Base-by-base conservation (phyloP, 805 yeast genomes). In the Danielia oregonensis region DNA sequence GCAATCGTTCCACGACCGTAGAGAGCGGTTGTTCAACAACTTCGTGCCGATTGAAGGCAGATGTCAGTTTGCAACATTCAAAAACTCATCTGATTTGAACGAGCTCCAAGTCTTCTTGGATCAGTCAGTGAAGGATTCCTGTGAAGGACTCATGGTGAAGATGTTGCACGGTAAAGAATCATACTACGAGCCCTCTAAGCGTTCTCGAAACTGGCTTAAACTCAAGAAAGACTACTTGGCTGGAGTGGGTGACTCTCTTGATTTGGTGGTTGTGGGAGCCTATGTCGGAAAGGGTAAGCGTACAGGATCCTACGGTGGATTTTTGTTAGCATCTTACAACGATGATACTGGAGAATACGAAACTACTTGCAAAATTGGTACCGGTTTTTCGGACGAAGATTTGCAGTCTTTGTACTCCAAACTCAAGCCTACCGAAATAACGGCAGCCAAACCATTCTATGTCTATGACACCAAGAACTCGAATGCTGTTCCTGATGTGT, bases 71-170 rank as follows among this genome's bases (percentile, higher is more conserved):
- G 97, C 98, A 1, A 82, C 82, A 4, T 66, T 65, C 37, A 75
- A 82, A 64, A 79, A 85, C 43, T 75, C 95, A 0, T 70, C 82
- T 4, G 80, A 81, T 47, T 59, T 76, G 28, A 79, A 77, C 31
- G 96, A 86, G 42, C 76, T 93, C 31, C 95, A 91, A 57, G 58
- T 59, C 9, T 93, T 89, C 52, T 68, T 93, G 41, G 97, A 93
- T 56, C 86, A 86, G 54, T 82, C 96, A 2, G 86, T 93, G 16
- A 80, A 82, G 49, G 93, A 85, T 50, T 68, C 87, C 11, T 93
- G 98, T 57, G 98, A 93, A 59, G 98, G 98, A 0, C 70, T 93
- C 33, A 93, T 93, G 98, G 89, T 93, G 27, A 93, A 93, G 56
- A 78, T 86, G 61, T 63, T 91, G 24, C 82, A 84, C 37, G 95